Evolutionary conservation across 23 red algal genomes (phyloP).

Genomic region (Chondrus crispus): DNA sequence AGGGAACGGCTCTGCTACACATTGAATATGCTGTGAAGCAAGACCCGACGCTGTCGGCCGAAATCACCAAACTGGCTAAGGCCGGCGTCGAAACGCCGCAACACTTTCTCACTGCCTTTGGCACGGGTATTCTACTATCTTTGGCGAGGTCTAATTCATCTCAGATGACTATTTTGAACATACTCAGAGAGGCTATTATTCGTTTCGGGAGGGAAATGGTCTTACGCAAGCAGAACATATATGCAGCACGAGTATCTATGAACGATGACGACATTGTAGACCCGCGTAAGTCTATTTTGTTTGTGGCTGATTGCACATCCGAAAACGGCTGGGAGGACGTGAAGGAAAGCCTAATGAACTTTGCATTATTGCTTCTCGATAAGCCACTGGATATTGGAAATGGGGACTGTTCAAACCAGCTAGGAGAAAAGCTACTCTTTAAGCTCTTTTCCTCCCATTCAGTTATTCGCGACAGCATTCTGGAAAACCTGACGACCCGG

Average conservation of each 20-base stretch:
- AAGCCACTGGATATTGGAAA: constrained; percentile 4
- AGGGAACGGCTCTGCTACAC: constrained; percentile 56
- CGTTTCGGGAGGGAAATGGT: constrained; percentile 42
- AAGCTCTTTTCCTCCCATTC: constrained; percentile 35
- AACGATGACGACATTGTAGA: constrained; percentile 35
- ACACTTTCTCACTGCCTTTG: constrained; percentile 57
- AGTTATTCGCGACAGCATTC: constrained; percentile 19
- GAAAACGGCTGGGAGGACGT: constrained; percentile 60
- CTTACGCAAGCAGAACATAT: constrained; percentile 16
- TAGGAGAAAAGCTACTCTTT: constrained; percentile 1
- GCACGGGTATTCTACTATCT: constrained; percentile 37
- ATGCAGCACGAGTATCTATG: constrained; percentile 32
- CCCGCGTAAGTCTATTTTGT: constrained; percentile 29
- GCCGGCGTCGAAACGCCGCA: constrained; percentile 30
- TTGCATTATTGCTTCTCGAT: constrained; percentile 45
- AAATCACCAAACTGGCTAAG: constrained; percentile 40
- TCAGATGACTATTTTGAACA: constrained; percentile 19
- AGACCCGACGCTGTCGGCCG: constrained; percentile 38
- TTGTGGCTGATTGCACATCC: constrained; percentile 43
- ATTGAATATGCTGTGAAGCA: constrained; percentile 58
- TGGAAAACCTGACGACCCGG: constrained; percentile 29
- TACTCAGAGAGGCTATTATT: constrained; percentile 25
- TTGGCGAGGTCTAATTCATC: constrained; percentile 8
- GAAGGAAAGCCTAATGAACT: constrained; percentile 38
- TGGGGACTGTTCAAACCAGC: neutral